Evolutionary conservation across 352 stramenopile species (phyloP).

Genomic region (Globisporangium heterothallicum): DNA sequence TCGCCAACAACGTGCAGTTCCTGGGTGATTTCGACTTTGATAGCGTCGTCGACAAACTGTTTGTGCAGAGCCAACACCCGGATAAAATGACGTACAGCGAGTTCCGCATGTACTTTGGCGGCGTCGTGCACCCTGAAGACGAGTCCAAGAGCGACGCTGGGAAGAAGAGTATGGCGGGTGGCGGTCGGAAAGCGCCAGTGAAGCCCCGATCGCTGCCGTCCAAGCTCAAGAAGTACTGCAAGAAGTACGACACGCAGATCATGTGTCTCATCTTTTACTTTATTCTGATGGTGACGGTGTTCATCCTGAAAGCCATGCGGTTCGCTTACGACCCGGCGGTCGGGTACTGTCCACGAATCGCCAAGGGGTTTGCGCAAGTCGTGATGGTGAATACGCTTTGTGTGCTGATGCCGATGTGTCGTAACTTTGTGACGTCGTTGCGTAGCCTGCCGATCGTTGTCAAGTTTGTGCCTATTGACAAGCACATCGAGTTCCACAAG

Average conservation of each 20-base stretch:
- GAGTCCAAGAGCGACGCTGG: conserved; percentile 18
- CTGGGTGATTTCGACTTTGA: conserved; percentile 44
- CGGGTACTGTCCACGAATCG: conserved; percentile 45
- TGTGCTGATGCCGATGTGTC: conserved; percentile 71
- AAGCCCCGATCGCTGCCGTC: conserved; percentile 12
- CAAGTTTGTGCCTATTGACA: conserved; percentile 50
- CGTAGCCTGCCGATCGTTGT: conserved; percentile 39
- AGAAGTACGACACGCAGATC: conserved; percentile 46
- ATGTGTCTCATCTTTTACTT: conserved; percentile 45
- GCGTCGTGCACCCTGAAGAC: conserved; percentile 21
- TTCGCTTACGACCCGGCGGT: conserved; percentile 45
- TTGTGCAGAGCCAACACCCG: conserved; percentile 28
- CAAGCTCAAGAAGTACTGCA: conserved; percentile 28
- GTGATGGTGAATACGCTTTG: conserved; percentile 72
- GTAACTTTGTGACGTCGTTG: conserved; percentile 53
- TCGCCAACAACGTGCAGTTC: conserved; percentile 48
- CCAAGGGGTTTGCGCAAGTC: conserved; percentile 67
- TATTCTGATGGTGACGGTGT: conserved; percentile 33
- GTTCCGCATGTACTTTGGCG: conserved; percentile 40
- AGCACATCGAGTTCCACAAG: conserved; percentile 71
- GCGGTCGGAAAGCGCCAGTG: background rate
- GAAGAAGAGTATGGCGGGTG: conserved; percentile 1
- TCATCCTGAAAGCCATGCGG: conserved; percentile 35
- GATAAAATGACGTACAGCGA: conserved; percentile 52
- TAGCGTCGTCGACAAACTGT: conserved; percentile 44